Base-by-base conservation (phyloP, 208 protist species). In the Wallacemonas sp. region DNA sequence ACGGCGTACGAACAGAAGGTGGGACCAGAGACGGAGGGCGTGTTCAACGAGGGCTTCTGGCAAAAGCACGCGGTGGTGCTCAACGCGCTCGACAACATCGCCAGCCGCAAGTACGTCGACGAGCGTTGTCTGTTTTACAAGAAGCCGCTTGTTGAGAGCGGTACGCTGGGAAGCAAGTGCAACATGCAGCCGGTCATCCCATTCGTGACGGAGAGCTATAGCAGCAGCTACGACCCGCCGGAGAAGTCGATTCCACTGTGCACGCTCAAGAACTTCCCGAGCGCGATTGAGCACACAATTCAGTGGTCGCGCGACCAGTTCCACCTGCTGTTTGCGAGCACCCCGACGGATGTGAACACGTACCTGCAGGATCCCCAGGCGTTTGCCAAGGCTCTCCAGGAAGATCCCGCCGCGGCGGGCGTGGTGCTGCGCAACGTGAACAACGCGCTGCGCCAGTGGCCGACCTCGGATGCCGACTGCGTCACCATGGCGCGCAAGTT, bases 261-360 rank as follows among this genome's bases (percentile, higher is more conserved):
- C 85, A 99, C 99, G 16, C 81, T 99, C 19, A 99, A 99, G 79
- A 99, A 99, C 83, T 99, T 99, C 86, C 99, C 99, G n/a, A 98
- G 99, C 80, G 78, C 87, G 26, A 99, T 99, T 81, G 97, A 99
- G 80, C 98, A 99, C 81, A 99, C 96, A 8, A 99, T 99, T 68
- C 97, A 99, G 85, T 98, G 93, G 94, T 91, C 95, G 27, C 79
- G 95, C 36, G 92, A 97, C 57, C 77, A 92, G 43, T 98, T 98
- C 67, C 80, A 97, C 62, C 66, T 93, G 36, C 64, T 98, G 27
- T 98, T 97, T 44, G 63, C 49, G 39, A 87, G 79, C 41, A 73
- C 72, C 24, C 79, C 92, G 12, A 58, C 57, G 8, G 90, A 97
- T 63, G 93, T 95, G 9, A 97, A 98, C 64, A 65, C 62, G 21